These are phyloP conservation scores for Boletus huronensis DNA, from an alignment of 768 basidiomycete species.

Conservation along the genomic window DNA sequence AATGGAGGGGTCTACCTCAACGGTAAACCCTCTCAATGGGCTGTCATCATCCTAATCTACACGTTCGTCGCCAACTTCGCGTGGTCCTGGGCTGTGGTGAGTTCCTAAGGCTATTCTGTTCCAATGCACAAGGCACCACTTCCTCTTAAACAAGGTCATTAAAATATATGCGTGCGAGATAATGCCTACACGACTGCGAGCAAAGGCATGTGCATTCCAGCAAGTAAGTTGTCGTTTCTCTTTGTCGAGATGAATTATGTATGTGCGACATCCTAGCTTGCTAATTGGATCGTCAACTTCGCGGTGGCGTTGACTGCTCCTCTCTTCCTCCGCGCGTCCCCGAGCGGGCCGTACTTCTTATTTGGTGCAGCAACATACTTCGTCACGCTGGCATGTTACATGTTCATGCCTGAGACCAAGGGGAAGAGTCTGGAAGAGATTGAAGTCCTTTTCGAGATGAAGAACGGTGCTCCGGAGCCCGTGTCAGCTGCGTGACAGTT, in stretches of 20 bases:
- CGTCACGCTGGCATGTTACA: constrained; percentile 36
- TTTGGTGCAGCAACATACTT: constrained; percentile 39
- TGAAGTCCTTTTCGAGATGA: constrained; percentile 34
- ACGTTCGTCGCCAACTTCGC: constrained; percentile 43
- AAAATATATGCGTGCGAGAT: constrained; percentile 45
- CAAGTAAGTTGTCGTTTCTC: constrained; percentile 33
- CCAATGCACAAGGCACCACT: neutral
- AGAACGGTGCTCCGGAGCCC: neutral
- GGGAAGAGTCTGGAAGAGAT: constrained; percentile 44
- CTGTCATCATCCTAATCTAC: constrained; percentile 46
- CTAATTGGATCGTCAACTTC: constrained; percentile 38
- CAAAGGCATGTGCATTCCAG: constrained; percentile 41
- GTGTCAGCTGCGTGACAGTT: neutral
- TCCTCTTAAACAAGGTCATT: constrained; percentile 21
- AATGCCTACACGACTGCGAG: constrained; percentile 45
- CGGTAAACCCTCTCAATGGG: constrained; percentile 31
- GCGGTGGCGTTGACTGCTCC: constrained; percentile 45
- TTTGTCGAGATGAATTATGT: neutral
- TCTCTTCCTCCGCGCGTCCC: constrained; percentile 41
- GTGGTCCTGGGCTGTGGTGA: constrained; percentile 42
- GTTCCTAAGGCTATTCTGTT: constrained; percentile 1
- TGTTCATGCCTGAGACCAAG: constrained; percentile 43
- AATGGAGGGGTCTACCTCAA: constrained; percentile 23
- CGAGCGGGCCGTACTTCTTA: constrained; percentile 47
- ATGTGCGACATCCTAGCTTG: constrained; percentile 14